Conservation (phyloP, 441 rosid species). For the Populus hybrid region DNA sequence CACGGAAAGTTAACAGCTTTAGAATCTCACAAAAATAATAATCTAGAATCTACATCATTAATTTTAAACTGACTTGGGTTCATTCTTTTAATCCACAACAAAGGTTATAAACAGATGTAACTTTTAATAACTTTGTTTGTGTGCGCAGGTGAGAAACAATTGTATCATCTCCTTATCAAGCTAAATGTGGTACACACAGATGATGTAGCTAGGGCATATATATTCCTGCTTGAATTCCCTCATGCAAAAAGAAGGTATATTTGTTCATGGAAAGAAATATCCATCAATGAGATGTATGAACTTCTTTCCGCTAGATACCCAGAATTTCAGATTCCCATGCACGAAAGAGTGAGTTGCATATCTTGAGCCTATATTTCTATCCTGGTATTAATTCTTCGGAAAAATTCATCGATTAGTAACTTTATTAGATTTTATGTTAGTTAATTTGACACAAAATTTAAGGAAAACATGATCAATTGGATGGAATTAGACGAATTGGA, state of each 20-base stretch:
- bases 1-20: too few species aligned
- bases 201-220: constrained; percentile 32
- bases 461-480: neutral
- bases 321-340: neutral
- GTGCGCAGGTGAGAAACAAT: neutral
- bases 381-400: too few species aligned
- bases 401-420: neutral
- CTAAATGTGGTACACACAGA: constrained; percentile 28
- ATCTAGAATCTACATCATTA: too few species aligned
- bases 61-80: constrained; percentile 3
- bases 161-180: neutral
- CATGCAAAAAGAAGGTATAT: constrained; percentile 33
- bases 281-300: neutral
- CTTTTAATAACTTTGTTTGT: too few species aligned
- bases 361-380: neutral
- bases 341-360: neutral
- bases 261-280: constrained; percentile 20
- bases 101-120: too few species aligned
- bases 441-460: neutral
- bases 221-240: constrained; percentile 31
- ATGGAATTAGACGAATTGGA: neutral
- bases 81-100: too few species aligned
- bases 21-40: too few species aligned
- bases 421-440: neutral
- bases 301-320: neutral